Evolutionary conservation across 164 flowering plant species (phyloP), one percentile per base, ranked within the genome.

Genomic region (Vitis amurensis): DNA sequence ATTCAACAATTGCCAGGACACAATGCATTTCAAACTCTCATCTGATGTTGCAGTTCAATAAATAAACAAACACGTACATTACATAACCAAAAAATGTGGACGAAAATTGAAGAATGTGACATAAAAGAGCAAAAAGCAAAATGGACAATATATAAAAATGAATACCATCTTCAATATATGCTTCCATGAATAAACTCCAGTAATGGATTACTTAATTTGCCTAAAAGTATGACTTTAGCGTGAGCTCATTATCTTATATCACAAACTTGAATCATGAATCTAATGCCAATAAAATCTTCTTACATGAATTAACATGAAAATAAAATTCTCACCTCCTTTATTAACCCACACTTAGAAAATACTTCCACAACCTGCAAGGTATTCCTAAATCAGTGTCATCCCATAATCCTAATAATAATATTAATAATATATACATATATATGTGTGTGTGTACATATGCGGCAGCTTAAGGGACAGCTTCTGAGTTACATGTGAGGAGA

Each of bases 341-440:
- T 84, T 75, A 96, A 82, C 52, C 99, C 99, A 75, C 97, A 96
- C 79, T 93, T 96, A 71, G 99, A 90, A 70, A 96, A 96, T 4
- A 87, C 95, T 74, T 89, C 95, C 67, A 91, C 97, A 44, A 96
- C 73, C 99, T 95, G 90, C 84, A 78, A 65, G 4, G 19, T 31
- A 63, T 30, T 63, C 29, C 59, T 23, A 62, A 17, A 67, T 74
- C 63, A 76, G 69, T 23, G 61, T 59, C 23, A 30, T 64, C 61
- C 60, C 29, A 31, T 50, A 48, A 17, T 37, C 44, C 4, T 37
- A 3, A 37, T 37, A 3, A 37, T 37, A 37, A 37, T 37, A 3
- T 3, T 37, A 37, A 37, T 6, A 37, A 37, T 37, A 37, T 6
- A 37, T 6, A 37, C 44, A 37, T 6, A 37, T 6, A 37, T 37